Percentiles rank a stretch among this genome's conserved stretches.
Conservation (phyloP, 2,329 filamentous ascomycete genomes). For the Aspergillus sclerotialis region DNA sequence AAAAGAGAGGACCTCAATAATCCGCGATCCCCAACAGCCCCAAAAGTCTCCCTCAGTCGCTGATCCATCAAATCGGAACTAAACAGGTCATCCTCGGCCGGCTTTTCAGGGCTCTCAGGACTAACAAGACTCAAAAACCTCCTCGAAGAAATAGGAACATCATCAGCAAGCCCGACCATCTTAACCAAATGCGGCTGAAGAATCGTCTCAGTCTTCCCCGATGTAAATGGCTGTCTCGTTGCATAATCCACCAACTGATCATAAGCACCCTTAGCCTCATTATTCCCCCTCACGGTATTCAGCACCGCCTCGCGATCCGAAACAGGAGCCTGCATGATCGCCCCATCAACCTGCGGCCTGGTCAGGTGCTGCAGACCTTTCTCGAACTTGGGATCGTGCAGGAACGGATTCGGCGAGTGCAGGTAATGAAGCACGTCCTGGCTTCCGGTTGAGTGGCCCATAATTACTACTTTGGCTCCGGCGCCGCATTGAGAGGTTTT, state of each 20-base stretch:
- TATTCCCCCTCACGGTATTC: constrained; percentile 14
- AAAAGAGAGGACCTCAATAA: constrained; percentile 34
- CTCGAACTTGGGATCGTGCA: constrained; percentile 19
- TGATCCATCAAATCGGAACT: constrained; percentile 65
- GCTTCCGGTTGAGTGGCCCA: constrained; percentile 64
- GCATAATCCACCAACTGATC: constrained; percentile 29
- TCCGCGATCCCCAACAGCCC: constrained; percentile 34
- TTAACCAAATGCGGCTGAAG: constrained; percentile 28
- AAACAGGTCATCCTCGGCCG: constrained; percentile 80
- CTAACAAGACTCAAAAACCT: constrained; percentile 53
- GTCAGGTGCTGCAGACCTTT: constrained; percentile 23
- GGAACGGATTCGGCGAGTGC: constrained; percentile 34
- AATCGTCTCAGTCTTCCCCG: constrained; percentile 19
- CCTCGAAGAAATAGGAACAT: constrained; percentile 47
- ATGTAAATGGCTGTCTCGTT: constrained; percentile 17
- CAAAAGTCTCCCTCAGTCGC: constrained; percentile 58
- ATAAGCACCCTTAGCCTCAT: constrained; percentile 20
- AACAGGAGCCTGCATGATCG: constrained; percentile 72
- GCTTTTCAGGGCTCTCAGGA: constrained; percentile 44
- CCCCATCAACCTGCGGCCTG: constrained; percentile 58
- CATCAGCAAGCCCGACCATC: constrained; percentile 22
- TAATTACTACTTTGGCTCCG: constrained; percentile 52
- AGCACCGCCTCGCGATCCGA: constrained; percentile 64
- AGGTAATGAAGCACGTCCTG: constrained; percentile 64
- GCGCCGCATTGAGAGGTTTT: constrained; percentile 15